Conservation (phyloP, 306 rosid species). For the Malus fusca region DNA sequence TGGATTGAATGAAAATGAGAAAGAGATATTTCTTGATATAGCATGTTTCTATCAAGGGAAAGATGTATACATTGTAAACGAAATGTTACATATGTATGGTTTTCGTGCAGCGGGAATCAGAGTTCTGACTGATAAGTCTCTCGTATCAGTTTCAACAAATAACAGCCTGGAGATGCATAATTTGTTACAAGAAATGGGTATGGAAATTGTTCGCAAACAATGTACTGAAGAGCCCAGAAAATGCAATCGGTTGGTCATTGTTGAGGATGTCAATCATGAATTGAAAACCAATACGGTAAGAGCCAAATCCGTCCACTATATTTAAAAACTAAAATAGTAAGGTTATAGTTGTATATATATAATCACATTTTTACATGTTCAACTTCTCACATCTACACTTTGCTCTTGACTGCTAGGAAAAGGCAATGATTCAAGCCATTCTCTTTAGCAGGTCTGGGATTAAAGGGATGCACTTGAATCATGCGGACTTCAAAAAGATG, state of each 20-base stretch:
- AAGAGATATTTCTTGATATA: constrained; percentile 17
- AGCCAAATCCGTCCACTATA: neutral
- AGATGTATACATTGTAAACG: rapidly evolving
- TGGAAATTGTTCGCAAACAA: constrained; percentile 16
- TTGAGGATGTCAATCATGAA: constrained; percentile 8
- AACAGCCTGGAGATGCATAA: neutral
- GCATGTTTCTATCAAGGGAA: neutral
- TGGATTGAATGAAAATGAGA: constrained; percentile 13
- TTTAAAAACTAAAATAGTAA: too few relatives aligned
- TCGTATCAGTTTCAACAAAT: constrained; percentile 7
- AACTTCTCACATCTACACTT: too few relatives aligned
- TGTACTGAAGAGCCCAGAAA: neutral
- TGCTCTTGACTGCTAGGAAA: neutral
- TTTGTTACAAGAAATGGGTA: constrained; percentile 26
- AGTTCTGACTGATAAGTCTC: neutral
- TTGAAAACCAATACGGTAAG: constrained; percentile 13
- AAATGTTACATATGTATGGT: neutral
- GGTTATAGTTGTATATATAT: too few relatives aligned
- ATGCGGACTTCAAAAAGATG: constrained; percentile 12
- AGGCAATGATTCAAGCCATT: constrained; percentile 2
- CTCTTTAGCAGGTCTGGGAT: neutral
- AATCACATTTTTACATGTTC: too few relatives aligned
- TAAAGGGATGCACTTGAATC: neutral
- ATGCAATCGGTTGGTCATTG: constrained; percentile 3
- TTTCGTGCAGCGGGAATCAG: rapidly evolving